Base-by-base conservation (phyloP, 169 alveolate genomes). In the Plasmodium falciparum region DNA sequence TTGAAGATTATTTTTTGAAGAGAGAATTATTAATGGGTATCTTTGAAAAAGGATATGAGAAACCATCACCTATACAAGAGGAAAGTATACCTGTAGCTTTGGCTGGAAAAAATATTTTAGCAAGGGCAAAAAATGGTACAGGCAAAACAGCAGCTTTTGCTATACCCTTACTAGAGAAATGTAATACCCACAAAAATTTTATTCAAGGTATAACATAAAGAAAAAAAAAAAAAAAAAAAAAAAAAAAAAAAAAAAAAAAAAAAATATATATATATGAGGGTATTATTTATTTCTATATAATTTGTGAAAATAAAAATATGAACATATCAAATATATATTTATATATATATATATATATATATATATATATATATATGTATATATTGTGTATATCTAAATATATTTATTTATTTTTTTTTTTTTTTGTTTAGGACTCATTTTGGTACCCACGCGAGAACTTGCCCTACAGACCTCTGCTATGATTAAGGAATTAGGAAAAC, bases 51-150 rank as follows among this genome's bases (percentile, higher is more conserved):
- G 99, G 99, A 20, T 98, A 95, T 88, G 99, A 99, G 89, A 96
- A 96, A 85, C 99, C 99, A 13, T 98, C 99, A 26, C 99, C 99
- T 13, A 98, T 99, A 66, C 99, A 99, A 94, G 99, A 99, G 88
- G 99, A 98, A 92, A 95, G 99, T 62, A 98, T 99, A 26, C 99
- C 99, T 7, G 97, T 97, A 17, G 99, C 99, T 13, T 94, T 99
- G 65, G 98, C 99, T 29, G 99, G 99, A 89, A 97, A 97, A 67
- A 97, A 97, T 92, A 97, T 99, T 73, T 95, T 99, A 22, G 99
- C 99, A 13, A 97, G 99, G 73, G 99, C 99, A 11, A 99, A 99
- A 92, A 98, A 98, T 58, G 99, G 99, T 11, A 99, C 99, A 49
- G 96, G 96, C 15, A 99, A 99, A 93, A 99, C 99, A 8, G 99